Evolutionary conservation across 2,329 filamentous ascomycete species (phyloP).

Genomic region (Cadophora luteo-olivacea): DNA sequence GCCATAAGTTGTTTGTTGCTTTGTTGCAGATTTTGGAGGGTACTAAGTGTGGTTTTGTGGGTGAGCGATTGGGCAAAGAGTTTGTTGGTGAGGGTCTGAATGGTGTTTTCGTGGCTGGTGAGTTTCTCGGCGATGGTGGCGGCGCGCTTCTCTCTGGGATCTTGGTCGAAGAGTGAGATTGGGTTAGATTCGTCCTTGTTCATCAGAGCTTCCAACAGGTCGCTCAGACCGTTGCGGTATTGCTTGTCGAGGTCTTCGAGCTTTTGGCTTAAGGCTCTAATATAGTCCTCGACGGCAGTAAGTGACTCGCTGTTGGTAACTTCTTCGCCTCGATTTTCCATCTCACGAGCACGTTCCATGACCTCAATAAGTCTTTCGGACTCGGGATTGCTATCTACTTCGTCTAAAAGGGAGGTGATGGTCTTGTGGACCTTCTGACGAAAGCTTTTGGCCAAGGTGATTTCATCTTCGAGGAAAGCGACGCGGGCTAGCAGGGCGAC

Average conservation of each 20-base stretch:
- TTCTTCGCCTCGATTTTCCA: neutral
- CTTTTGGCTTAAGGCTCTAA: neutral
- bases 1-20: neutral
- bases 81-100: neutral
- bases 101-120: neutral
- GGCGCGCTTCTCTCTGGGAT: neutral
- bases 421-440: neutral
- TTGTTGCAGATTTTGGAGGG: neutral
- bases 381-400: neutral
- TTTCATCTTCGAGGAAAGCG: neutral
- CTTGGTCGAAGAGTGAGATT: neutral
- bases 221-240: neutral
- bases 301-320: neutral
- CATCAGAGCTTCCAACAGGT: neutral
- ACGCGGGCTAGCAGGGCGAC: neutral
- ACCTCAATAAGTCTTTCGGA: neutral
- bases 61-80: neutral
- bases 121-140: conserved; percentile 1
- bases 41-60: neutral
- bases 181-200: neutral
- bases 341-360: neutral
- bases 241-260: neutral
- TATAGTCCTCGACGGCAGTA: neutral
- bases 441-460: neutral
- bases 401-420: neutral